These are phyloP conservation scores for Solanum pimpinellifolium DNA, from an alignment of 257 asterid genomes.

Conservation along the genomic window DNA sequence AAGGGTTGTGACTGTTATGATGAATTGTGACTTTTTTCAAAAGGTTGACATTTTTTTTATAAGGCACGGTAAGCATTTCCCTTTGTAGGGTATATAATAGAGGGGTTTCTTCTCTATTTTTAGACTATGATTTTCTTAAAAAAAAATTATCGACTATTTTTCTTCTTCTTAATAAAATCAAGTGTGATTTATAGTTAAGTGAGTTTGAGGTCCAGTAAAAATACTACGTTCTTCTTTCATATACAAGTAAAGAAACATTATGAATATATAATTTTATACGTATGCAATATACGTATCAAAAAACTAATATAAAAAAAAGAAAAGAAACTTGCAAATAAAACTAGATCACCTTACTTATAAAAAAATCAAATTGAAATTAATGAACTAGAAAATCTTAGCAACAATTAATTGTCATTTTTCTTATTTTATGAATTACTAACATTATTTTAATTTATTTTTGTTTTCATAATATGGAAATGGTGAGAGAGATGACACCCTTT, in stretches of 20 bases:
- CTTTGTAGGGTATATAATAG: no score
- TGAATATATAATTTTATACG: no score
- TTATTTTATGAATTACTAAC: not conserved
- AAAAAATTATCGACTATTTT: not conserved
- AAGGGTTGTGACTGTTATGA: not conserved
- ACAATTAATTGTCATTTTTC: not conserved
- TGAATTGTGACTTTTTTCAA: no score
- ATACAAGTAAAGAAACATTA: no score
- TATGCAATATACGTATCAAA: no score
- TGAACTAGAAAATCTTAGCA: not conserved
- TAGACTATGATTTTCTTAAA: no score
- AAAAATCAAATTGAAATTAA: not conserved
- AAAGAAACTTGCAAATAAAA: no score
- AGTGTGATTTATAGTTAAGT: not conserved
- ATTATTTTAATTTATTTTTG: not conserved
- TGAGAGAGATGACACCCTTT: not conserved
- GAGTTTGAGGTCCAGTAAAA: not conserved
- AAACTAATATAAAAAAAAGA: no score
- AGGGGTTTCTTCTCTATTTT: accelerated
- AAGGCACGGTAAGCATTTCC: not conserved
- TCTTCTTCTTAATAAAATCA: no score
- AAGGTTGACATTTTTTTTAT: no score
- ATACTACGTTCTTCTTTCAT: no score
- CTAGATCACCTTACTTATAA: no score
- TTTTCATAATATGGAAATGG: not conserved